Evolutionary conservation across 139 green algal species (phyloP), one percentile per base, ranked within the genome.

Genomic region (Nannochloris sp.): DNA sequence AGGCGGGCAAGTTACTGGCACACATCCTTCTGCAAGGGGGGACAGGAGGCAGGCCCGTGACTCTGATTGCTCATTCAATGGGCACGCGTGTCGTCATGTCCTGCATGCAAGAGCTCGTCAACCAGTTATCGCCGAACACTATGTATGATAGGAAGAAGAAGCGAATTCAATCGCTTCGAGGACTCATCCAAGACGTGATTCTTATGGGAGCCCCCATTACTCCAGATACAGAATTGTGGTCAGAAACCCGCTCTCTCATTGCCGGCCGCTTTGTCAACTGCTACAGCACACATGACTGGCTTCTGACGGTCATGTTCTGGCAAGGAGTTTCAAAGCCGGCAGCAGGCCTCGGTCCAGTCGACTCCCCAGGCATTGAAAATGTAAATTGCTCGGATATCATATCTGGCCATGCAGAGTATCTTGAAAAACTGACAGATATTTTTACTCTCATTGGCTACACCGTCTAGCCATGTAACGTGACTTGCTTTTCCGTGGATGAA

Each of bases 211-310:
- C 79, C 3, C 84, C 87, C 1, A 76, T 93, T 12, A 77, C 61
- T 56, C 71, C 75, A 13, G 62, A 75, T 2, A 57, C 33, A 11
- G 49, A 75, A 66, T 68, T 73, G 12, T 91, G 80, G 78, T 59
- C 49, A 46, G 74, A 77, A 59, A 82, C 84, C 3, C 73, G 85
- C 46, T 69, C 59, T 1, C 84, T 84, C 1, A 84, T 95, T 5
- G 63, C 78, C 0, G 86, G 87, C 0, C 71, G 87, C 28, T 73
- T 95, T 12, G 62, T 95, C 46, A 95, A 95, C 66, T 84, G 76
- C 50, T 95, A 87, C 76, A 79, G 68, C 31, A 57, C 67, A 20
- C 76, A 76, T 25, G 88, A 95, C 74, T 95, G 87, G 88, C 70
- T 94, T 26, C 68, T 95, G 53, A 82, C 73, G 1, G 43, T 94